phyloP scores from a whole-genome alignment of 1,284 basidiomycete species.

The Coniferiporia weirii region DNA sequence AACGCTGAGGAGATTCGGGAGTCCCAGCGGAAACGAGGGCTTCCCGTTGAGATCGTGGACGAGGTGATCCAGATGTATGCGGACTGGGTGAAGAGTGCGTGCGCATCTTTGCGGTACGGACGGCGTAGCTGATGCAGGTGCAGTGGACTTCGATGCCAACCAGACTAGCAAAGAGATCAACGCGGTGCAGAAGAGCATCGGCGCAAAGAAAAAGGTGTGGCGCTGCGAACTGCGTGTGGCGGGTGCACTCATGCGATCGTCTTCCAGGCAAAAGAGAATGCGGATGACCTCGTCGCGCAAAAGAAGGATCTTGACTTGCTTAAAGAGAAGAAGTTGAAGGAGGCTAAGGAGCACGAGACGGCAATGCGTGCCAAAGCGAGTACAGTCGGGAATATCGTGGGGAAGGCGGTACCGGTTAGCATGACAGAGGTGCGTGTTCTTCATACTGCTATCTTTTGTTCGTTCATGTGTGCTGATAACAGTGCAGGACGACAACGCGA shows the following conservation, averaged over 20 bases:
- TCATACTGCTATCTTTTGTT: too few relatives aligned
- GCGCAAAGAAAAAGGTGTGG: conserved; percentile 83
- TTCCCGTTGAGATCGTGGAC: conserved; percentile 88
- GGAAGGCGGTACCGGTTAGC: conserved; percentile 81
- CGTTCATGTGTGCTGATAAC: not conserved
- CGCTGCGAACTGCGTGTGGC: not conserved
- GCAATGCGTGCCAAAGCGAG: conserved; percentile 78
- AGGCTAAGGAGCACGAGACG: conserved; percentile 72
- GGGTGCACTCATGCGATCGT: not conserved
- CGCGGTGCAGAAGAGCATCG: conserved; percentile 90
- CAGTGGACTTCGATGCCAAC: conserved; percentile 85
- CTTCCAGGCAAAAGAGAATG: conserved; percentile 80
- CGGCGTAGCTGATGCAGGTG: not conserved
- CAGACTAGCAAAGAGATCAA: conserved; percentile 81
- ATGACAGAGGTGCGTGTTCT: conserved; percentile 69
- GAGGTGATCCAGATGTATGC: conserved; percentile 90
- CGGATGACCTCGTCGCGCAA: conserved; percentile 77
- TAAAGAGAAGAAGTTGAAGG: conserved; percentile 73
- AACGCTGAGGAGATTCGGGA: conserved; percentile 91
- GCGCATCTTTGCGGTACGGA: not conserved
- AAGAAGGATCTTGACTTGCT: conserved; percentile 80
- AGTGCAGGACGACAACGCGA: conserved; percentile 80
- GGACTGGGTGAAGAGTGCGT: conserved; percentile 88
- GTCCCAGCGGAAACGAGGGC: conserved; percentile 89
- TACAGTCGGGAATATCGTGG: conserved; percentile 91